A percentile compares a stretch with the other conserved stretches of the same genome.
phyloP scores from a whole-genome alignment of 2,329 filamentous ascomycete species.

The Apiospora aurea region DNA sequence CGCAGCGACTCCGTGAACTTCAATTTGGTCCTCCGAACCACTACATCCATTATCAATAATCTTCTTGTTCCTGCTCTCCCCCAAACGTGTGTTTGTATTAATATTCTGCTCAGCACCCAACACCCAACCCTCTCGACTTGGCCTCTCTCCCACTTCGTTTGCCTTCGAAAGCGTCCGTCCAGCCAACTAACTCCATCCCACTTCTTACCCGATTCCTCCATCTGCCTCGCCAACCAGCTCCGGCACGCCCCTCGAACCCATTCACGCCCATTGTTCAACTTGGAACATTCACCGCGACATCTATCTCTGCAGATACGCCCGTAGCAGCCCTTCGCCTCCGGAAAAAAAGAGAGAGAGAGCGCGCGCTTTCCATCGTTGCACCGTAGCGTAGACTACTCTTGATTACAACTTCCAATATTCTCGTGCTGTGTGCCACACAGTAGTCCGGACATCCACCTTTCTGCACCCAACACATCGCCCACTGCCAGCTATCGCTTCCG shows the following conservation, averaged over 20 bases:
- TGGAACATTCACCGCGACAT: background rate
- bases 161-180: background rate
- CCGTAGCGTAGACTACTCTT: constrained; percentile 8
- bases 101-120: constrained; percentile 16
- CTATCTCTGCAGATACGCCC: background rate
- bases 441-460: background rate
- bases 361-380: background rate
- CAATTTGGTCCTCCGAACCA: constrained; percentile 3
- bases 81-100: constrained; percentile 17
- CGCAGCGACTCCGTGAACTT: constrained; percentile 18
- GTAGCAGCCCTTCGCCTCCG: background rate
- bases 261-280: constrained; percentile 5
- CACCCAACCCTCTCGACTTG: background rate
- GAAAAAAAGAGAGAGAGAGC: background rate
- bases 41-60: constrained; percentile 21
- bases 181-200: constrained; percentile 10
- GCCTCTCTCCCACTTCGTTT: background rate
- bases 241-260: background rate
- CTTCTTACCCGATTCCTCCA: background rate
- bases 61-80: constrained; percentile 15
- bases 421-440: constrained; percentile 14
- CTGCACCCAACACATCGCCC: background rate
- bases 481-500: background rate
- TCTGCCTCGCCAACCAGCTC: constrained; percentile 1
- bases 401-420: background rate